These are phyloP conservation scores for Camellia oleifera DNA, from an alignment of 179 eudicot species.

Conservation along the genomic window DNA sequence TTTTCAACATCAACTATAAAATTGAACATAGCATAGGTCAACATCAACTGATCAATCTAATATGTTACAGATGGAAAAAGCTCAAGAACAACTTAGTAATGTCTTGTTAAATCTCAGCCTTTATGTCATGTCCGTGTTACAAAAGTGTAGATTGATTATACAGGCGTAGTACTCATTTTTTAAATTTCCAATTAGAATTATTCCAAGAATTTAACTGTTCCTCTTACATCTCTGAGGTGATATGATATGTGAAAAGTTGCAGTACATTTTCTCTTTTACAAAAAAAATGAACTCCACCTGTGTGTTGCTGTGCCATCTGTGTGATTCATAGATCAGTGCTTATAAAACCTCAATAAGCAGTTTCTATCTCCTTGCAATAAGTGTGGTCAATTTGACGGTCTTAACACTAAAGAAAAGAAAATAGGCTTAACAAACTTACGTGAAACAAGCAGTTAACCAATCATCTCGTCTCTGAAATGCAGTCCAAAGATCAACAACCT, in stretches of 20 bases:
- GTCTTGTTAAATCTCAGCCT: neutral
- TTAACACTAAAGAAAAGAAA: slow-evolving; percentile 49
- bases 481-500: slow-evolving; percentile 76
- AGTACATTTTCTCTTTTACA: neutral
- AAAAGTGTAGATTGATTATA: neutral
- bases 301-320: neutral
- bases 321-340: neutral
- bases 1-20: neutral
- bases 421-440: slow-evolving; percentile 38
- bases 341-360: neutral
- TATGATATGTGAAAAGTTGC: neutral
- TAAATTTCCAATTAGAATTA: neutral
- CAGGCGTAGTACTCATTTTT: neutral
- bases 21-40: neutral
- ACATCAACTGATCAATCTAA: neutral
- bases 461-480: slow-evolving; percentile 29
- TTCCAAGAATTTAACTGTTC: neutral
- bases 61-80: neutral
- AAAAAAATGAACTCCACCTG: neutral
- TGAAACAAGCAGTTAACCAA: slow-evolving; percentile 57
- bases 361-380: neutral
- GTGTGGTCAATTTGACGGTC: neutral
- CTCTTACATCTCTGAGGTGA: neutral
- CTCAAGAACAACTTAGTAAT: neutral
- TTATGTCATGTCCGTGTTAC: neutral